Conservation (phyloP, 768 basidiomycete genomes). For the Tricholoma matsutake region DNA sequence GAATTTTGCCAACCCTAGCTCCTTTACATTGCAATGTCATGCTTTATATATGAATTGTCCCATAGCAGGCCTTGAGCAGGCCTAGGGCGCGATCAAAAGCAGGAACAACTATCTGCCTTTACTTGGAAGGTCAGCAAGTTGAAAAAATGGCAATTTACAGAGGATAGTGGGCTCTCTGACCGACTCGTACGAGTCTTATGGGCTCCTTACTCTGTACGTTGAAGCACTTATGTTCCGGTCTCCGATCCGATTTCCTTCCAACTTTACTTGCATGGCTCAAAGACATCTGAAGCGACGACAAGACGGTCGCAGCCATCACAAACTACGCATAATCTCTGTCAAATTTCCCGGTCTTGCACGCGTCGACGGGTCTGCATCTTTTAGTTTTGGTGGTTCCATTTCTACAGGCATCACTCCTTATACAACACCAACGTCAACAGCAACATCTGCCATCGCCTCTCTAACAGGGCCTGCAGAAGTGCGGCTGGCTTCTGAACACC, state of each 20-base stretch:
- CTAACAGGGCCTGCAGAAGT: slow-evolving; percentile 82
- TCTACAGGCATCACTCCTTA: slow-evolving; percentile 10
- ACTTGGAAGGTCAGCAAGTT: too few relatives aligned
- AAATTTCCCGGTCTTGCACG: slow-evolving; percentile 61
- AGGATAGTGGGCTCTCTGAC: too few relatives aligned
- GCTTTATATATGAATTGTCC: too few relatives aligned
- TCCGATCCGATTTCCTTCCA: background rate
- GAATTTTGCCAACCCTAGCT: background rate
- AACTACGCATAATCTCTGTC: slow-evolving; percentile 39
- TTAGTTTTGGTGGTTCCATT: slow-evolving; percentile 51
- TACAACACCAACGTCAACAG: background rate
- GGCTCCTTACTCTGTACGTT: too few relatives aligned
- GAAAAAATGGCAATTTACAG: too few relatives aligned
- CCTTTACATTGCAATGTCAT: too few relatives aligned
- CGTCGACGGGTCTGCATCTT: slow-evolving; percentile 75
- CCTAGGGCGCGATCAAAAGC: too few relatives aligned
- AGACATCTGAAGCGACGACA: slow-evolving; percentile 17
- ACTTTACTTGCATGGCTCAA: background rate
- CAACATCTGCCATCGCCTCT: slow-evolving; percentile 55
- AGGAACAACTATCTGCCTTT: too few relatives aligned
- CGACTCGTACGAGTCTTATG: too few relatives aligned
- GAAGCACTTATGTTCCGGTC: too few relatives aligned
- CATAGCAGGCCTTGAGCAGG: too few relatives aligned
- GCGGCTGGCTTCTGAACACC: slow-evolving; percentile 62
- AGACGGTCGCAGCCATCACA: slow-evolving; percentile 34